Percentiles rank a stretch among this genome's conserved stretches.
Conservation (phyloP, 2,329 filamentous ascomycete genomes). For the Cladosporium velox region DNA sequence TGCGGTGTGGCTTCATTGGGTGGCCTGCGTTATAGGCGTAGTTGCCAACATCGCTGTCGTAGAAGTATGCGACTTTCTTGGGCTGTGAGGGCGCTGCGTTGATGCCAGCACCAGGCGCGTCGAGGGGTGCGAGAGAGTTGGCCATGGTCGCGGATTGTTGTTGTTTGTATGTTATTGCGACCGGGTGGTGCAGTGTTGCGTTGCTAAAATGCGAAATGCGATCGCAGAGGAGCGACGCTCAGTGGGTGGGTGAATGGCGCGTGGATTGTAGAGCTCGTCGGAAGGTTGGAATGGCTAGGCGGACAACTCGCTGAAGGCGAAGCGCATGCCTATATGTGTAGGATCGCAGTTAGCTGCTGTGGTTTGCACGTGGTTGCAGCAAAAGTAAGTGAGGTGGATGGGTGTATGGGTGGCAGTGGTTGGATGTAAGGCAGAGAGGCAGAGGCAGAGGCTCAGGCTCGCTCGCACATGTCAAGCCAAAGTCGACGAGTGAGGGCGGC, state of each 20-base stretch:
- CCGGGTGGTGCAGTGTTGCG: neutral
- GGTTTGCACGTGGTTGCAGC: neutral
- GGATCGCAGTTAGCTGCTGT: neutral
- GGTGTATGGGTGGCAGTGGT: neutral
- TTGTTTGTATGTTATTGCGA: neutral
- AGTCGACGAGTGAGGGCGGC: neutral
- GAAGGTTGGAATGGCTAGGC: neutral
- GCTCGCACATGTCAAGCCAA: slow-evolving; percentile 8
- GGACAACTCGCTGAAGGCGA: neutral
- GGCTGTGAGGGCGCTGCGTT: slow-evolving; percentile 55
- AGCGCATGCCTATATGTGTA: neutral
- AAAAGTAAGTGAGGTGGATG: neutral
- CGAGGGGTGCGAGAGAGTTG: slow-evolving; percentile 51
- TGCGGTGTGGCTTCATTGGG: slow-evolving; percentile 68
- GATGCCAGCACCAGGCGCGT: slow-evolving; percentile 49
- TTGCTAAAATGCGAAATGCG: neutral
- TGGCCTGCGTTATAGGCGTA: slow-evolving; percentile 86
- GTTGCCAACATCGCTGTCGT: slow-evolving; percentile 97
- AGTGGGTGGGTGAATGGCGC: neutral
- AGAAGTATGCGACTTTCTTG: slow-evolving; percentile 96
- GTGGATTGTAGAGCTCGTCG: neutral
- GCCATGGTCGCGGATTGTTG: slow-evolving; percentile 6
- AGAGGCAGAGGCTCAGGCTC: neutral
- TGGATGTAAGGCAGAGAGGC: neutral
- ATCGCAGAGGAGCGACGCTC: neutral